These are phyloP conservation scores for Plectosphaerella sp. DNA, from an alignment of 2,329 filamentous ascomycete genomes.

Conservation along the genomic window DNA sequence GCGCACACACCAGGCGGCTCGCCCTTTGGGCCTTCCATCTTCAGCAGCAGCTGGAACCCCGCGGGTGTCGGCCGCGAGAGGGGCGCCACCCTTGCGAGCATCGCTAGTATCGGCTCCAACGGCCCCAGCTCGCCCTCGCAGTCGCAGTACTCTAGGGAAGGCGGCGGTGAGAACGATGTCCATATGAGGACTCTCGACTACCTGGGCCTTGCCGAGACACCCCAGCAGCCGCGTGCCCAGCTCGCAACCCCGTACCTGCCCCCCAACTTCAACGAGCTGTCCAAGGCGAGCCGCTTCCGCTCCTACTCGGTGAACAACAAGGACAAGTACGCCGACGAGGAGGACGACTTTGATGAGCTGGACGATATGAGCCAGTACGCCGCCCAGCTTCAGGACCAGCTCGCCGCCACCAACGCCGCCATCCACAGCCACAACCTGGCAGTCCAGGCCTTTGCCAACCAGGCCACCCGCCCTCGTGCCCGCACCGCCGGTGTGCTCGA, in stretches of 20 bases:
- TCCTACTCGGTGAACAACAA: slow-evolving; percentile 99
- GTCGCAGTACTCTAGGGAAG: slow-evolving; percentile 81
- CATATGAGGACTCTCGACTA: slow-evolving; percentile 90
- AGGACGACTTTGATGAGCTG: slow-evolving; percentile 68
- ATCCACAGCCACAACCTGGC: slow-evolving; percentile 92
- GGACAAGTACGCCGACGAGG: slow-evolving; percentile 90
- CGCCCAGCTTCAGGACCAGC: slow-evolving; percentile 56
- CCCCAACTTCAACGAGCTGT: slow-evolving; percentile 65
- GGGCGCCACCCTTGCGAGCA: slow-evolving; percentile 76
- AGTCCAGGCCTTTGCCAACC: slow-evolving; percentile 85
- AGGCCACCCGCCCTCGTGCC: slow-evolving; percentile 82
- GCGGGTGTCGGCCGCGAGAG: slow-evolving; percentile 65
- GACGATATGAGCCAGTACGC: slow-evolving; percentile 52
- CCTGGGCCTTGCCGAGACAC: slow-evolving; percentile 88
- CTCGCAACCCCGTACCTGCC: slow-evolving; percentile 72
- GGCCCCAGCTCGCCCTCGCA: slow-evolving; percentile 82
- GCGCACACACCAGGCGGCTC: slow-evolving; percentile 42
- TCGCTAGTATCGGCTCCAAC: slow-evolving; percentile 86
- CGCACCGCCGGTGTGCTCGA: slow-evolving; percentile 90
- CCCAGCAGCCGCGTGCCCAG: slow-evolving; percentile 72
- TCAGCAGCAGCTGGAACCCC: slow-evolving; percentile 75
- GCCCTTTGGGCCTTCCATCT: slow-evolving; percentile 86
- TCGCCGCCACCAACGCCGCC: slow-evolving; percentile 60
- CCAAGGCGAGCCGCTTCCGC: slow-evolving; percentile 80
- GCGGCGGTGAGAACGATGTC: slow-evolving; percentile 80